phyloP scores from a whole-genome alignment of 495 filamentous ascomycete genomes.

The Penicillium lividum region DNA sequence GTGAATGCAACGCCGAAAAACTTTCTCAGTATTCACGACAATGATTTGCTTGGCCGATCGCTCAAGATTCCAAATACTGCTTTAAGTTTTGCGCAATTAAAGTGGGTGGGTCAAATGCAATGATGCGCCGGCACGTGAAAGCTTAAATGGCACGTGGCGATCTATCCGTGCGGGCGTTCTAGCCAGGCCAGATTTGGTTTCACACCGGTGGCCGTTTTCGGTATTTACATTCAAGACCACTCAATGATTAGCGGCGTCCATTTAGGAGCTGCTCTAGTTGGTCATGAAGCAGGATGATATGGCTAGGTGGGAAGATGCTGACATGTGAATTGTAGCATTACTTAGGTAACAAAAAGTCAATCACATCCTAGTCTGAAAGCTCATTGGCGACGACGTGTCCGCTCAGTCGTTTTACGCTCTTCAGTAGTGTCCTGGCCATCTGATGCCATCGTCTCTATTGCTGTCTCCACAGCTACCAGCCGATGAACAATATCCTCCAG shows the following conservation, averaged over 20 bases:
- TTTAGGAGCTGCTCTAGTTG: neutral
- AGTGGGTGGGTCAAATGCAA: neutral
- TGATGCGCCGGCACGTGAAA: neutral
- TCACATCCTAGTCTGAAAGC: neutral
- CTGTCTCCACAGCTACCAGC: neutral
- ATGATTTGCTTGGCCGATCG: neutral
- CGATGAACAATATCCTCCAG: neutral
- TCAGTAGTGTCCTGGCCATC: neutral
- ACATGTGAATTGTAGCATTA: neutral
- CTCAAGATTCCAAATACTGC: neutral
- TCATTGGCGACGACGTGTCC: neutral
- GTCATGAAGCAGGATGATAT: neutral
- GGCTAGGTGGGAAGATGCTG: neutral
- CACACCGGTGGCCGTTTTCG: neutral
- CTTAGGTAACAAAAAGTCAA: conserved; percentile 1
- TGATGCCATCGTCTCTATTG: neutral
- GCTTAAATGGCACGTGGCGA: neutral
- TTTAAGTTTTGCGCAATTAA: too few relatives aligned
- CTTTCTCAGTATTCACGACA: neutral
- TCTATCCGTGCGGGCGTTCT: neutral
- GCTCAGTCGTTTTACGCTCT: neutral
- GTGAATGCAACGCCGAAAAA: neutral
- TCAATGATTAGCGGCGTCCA: neutral
- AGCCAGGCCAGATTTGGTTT: neutral
- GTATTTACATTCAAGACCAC: neutral